These are phyloP conservation scores for Hemisphaericaspora xylofermentans DNA, from an alignment of 1,139 yeast species.

Conservation along the genomic window DNA sequence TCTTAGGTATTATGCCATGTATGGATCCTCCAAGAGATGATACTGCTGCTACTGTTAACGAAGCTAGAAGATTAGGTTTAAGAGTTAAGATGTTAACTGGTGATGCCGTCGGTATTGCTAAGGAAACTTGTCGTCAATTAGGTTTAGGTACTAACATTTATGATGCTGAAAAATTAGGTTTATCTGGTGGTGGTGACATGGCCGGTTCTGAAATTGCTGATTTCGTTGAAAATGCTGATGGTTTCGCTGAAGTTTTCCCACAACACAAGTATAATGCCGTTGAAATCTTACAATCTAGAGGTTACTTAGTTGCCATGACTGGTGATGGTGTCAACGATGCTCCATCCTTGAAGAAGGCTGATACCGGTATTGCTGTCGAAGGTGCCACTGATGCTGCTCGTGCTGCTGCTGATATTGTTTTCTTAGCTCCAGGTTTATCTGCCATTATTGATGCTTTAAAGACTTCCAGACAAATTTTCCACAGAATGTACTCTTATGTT, in stretches of 20 bases:
- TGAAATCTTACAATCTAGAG: constrained; percentile 86
- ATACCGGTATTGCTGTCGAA: constrained; percentile 96
- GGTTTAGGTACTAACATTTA: constrained; percentile 96
- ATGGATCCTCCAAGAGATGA: constrained; percentile 99
- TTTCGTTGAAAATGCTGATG: constrained; percentile 94
- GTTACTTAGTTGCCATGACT: constrained; percentile 96
- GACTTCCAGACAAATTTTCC: constrained; percentile 96
- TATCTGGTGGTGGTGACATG: constrained; percentile 95
- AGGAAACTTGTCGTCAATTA: constrained; percentile 97
- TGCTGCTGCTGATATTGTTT: constrained; percentile 95
- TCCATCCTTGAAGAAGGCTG: constrained; percentile 94
- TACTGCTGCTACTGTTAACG: constrained; percentile 93
- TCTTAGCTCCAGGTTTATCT: constrained; percentile 95
- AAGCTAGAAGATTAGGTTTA: constrained; percentile 91
- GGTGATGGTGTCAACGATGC: constrained; percentile 99
- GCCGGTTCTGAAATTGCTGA: constrained; percentile 96
- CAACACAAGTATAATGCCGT: constrained; percentile 93
- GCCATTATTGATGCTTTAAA: constrained; percentile 92
- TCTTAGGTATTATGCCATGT: constrained; percentile 97
- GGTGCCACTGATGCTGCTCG: constrained; percentile 97
- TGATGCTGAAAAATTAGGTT: constrained; percentile 95
- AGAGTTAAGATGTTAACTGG: constrained; percentile 98
- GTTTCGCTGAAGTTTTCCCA: constrained; percentile 97
- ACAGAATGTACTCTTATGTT: constrained; percentile 96
- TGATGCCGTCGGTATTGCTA: constrained; percentile 98